Evolutionary conservation across 345 rosid species (phyloP).

Genomic region (Linum tenue): DNA sequence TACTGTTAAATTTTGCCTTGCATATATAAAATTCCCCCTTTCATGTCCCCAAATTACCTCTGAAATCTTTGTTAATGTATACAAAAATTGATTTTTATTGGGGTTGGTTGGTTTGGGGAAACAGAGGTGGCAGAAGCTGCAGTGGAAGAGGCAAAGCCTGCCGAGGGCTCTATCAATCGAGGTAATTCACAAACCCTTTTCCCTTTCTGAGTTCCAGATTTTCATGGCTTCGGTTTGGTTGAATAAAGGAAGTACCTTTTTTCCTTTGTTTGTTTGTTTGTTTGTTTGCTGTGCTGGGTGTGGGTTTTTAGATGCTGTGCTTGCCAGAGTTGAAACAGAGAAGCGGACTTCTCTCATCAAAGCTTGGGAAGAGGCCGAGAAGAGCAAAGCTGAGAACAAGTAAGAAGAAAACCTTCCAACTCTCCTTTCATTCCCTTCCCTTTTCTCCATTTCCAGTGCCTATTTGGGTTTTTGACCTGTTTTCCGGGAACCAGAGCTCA

Average conservation of each 20-base stretch:
- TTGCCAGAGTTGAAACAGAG: conserved; percentile 67
- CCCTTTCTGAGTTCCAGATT: background rate
- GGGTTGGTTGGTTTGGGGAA: background rate
- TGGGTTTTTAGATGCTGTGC: conserved; percentile 46
- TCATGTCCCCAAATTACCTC: too few relatives aligned
- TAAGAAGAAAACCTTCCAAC: conserved; percentile 1
- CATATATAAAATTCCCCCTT: too few relatives aligned
- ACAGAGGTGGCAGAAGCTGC: conserved; percentile 36
- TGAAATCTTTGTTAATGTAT: too few relatives aligned
- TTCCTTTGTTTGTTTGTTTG: conserved; percentile 5
- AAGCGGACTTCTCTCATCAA: conserved; percentile 63
- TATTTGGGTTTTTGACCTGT: background rate
- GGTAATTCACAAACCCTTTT: conserved; percentile 20
- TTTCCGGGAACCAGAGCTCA: conserved; percentile 40
- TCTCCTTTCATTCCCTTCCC: background rate
- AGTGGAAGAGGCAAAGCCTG: conserved; percentile 22
- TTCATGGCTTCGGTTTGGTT: background rate
- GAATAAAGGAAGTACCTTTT: background rate
- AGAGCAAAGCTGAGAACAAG: conserved; percentile 86
- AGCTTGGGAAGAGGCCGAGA: conserved; percentile 99
- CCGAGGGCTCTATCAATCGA: conserved; percentile 42
- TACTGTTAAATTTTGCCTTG: too few relatives aligned
- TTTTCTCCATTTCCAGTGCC: background rate
- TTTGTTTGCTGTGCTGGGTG: background rate
- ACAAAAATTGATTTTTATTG: background rate